Conservation (phyloP, 2,329 filamentous ascomycete species). For the Phoma herbarum region DNA sequence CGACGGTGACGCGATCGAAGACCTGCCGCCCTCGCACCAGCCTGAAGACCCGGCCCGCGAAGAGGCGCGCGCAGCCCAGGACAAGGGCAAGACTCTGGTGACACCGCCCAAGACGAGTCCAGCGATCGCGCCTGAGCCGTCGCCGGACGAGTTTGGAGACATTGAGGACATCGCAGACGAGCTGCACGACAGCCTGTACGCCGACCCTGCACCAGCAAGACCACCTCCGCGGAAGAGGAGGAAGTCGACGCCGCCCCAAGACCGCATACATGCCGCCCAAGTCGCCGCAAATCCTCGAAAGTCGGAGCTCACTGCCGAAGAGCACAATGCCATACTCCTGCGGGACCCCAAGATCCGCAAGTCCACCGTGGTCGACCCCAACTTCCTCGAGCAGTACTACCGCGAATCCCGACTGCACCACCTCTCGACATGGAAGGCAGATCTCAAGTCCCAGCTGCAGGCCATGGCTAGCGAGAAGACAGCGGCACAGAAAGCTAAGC, state of each 20-base stretch:
- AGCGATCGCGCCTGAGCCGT: slow-evolving; percentile 23
- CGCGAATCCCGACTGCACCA: slow-evolving; percentile 95
- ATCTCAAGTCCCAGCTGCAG: slow-evolving; percentile 89
- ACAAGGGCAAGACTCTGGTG: slow-evolving; percentile 28
- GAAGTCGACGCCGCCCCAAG: slow-evolving; percentile 10
- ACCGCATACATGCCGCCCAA: slow-evolving; percentile 18
- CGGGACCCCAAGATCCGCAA: slow-evolving; percentile 86
- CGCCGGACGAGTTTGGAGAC: slow-evolving; percentile 11
- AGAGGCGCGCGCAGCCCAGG: slow-evolving; percentile 5
- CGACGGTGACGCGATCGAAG: slow-evolving; percentile 38
- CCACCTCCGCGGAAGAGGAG: slow-evolving; percentile 8
- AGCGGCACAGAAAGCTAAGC: slow-evolving; percentile 59
- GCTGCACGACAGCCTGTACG: slow-evolving; percentile 37
- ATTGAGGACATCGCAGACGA: slow-evolving; percentile 21
- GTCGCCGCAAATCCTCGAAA: slow-evolving; percentile 16
- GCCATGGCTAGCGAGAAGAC: slow-evolving; percentile 76
- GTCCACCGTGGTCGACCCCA: slow-evolving; percentile 89
- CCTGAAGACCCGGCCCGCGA: slow-evolving; percentile 40
- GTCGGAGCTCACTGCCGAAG: slow-evolving; percentile 77
- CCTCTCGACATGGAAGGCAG: slow-evolving; percentile 94
- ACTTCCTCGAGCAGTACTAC: slow-evolving; percentile 94
- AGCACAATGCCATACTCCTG: slow-evolving; percentile 87
- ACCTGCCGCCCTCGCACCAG: slow-evolving; percentile 43
- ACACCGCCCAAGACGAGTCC: slow-evolving; percentile 47
- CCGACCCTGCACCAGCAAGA: slow-evolving; percentile 29